Percentiles rank a stretch among this genome's conserved stretches.
Conservation (phyloP, 164 flowering plant species). For the Vitis cinerea region DNA sequence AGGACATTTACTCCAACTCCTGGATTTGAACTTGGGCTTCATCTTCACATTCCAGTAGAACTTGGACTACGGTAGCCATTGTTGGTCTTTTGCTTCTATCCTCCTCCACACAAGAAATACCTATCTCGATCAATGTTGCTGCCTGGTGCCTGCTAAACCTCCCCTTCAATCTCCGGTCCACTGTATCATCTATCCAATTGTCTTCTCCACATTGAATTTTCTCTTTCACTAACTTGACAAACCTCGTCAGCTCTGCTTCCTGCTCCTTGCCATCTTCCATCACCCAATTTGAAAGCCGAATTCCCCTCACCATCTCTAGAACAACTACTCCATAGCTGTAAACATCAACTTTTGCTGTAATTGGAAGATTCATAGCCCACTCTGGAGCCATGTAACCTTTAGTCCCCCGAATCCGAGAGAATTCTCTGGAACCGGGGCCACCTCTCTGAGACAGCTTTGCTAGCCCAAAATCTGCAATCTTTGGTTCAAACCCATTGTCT, state of each 20-base stretch:
- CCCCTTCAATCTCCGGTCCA: conserved; percentile 31
- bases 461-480: conserved; percentile 36
- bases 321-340: conserved; percentile 36
- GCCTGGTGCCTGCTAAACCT: conserved; percentile 18
- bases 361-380: conserved; percentile 32
- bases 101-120: conserved; percentile 25
- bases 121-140: conserved; percentile 17
- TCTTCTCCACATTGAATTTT: conserved; percentile 19
- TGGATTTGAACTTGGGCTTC: no score
- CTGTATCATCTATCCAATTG: conserved; percentile 22
- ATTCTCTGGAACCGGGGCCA: conserved; percentile 6
- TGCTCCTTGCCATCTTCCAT: conserved; percentile 15
- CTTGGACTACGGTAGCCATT: conserved; percentile 17
- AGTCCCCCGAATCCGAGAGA: conserved; percentile 31
- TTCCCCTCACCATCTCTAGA: conserved; percentile 29
- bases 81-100: conserved; percentile 22
- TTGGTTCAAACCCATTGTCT: conserved; percentile 26
- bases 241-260: conserved; percentile 21
- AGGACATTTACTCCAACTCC: no score
- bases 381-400: conserved; percentile 42
- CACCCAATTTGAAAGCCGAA: conserved; percentile 19
- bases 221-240: conserved; percentile 19
- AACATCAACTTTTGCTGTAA: conserved; percentile 36
- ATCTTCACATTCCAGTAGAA: conserved; percentile 13
- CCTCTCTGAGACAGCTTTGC: conserved; percentile 29